Base-by-base conservation (phyloP, 108 stramenopile genomes). In the Schizochytrium sp. region DNA sequence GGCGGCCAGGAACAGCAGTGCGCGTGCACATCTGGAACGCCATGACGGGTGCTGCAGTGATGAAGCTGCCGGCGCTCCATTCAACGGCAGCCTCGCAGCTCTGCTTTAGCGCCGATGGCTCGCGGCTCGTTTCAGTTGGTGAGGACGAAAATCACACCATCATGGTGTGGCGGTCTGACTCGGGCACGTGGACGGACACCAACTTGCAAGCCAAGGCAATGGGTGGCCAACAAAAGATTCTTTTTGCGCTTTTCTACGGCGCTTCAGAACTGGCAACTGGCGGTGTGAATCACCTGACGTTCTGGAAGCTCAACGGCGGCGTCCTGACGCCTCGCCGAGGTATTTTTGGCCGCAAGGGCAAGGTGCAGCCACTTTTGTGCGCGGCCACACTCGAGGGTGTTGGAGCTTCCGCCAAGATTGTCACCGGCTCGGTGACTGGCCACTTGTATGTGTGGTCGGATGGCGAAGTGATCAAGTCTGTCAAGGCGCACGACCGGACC, bases 401-500 rank as follows among this genome's bases (percentile, higher is more conserved):
- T 23, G 51, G 48, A 6, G 76, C 76, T 23, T 28, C 76, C 0
- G 45, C 47, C 23, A 72, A 47, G 23, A 55, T 58, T 10, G 58
- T 90, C 25, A 72, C 71, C 5, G 91, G 91, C 4, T 88, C 90
- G 28, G 88, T 63, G 21, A 90, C 90, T 25, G 91, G 91, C 5
- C 91, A 90, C 53, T 57, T 91, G 53, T 93, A 91, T 51, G 53
- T 93, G 28, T 91, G 76, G 76, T 53, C 48, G n/a, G 76, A 90
- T 23, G 92, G 87, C 8, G 45, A 47, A 69, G 72, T 93, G 12
- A 69, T 87, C n/a, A 60, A 88, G 8, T 89, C 88, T 12, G 88
- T 94, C 47, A 95, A 93, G 59, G 95, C 93, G 25, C 95, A 95
- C 88, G 58, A 60, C 34, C 89, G 93, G 3, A 69, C 94, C 25